These are phyloP conservation scores for Fagopyrum homotropicum DNA, from an alignment of 148 eudicot species.

Conservation along the genomic window DNA sequence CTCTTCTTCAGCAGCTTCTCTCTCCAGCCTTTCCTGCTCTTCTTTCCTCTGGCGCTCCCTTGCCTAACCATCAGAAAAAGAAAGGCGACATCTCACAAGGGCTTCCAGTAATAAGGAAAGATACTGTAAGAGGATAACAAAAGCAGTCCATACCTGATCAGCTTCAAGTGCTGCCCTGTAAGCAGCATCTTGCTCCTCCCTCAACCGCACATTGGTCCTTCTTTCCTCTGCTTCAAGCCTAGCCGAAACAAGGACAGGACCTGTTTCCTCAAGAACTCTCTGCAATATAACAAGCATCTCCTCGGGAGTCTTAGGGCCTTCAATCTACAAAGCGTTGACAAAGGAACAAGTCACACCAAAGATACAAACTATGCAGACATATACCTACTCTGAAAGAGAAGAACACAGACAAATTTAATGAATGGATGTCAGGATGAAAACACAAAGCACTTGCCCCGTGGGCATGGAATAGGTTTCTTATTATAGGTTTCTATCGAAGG, in stretches of 20 bases:
- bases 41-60: slow-evolving; percentile 89
- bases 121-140: not conserved
- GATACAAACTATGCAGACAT: not conserved
- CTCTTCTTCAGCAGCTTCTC: slow-evolving; percentile 96
- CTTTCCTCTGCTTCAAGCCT: slow-evolving; percentile 96
- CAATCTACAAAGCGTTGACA: slow-evolving; percentile 43
- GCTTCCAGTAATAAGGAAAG: not conserved
- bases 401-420: not conserved
- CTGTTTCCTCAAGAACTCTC: slow-evolving; percentile 86
- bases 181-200: slow-evolving; percentile 99
- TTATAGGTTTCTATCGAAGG: not conserved
- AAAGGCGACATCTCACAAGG: not conserved
- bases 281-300: slow-evolving; percentile 70
- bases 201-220: slow-evolving; percentile 68
- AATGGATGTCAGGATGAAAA: not conserved
- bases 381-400: not conserved
- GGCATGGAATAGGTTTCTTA: not conserved
- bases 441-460: not conserved
- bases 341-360: not conserved
- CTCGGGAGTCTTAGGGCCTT: slow-evolving; percentile 89
- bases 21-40: slow-evolving; percentile 75
- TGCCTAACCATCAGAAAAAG: slow-evolving; percentile 43
- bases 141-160: slow-evolving; percentile 58
- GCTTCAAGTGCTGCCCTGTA: slow-evolving; percentile 95
- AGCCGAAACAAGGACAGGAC: slow-evolving; percentile 85